A percentile compares a stretch with the other conserved stretches of the same genome.
These are phyloP conservation scores for Mycena venus DNA, from an alignment of 768 basidiomycete species.

Conservation along the genomic window DNA sequence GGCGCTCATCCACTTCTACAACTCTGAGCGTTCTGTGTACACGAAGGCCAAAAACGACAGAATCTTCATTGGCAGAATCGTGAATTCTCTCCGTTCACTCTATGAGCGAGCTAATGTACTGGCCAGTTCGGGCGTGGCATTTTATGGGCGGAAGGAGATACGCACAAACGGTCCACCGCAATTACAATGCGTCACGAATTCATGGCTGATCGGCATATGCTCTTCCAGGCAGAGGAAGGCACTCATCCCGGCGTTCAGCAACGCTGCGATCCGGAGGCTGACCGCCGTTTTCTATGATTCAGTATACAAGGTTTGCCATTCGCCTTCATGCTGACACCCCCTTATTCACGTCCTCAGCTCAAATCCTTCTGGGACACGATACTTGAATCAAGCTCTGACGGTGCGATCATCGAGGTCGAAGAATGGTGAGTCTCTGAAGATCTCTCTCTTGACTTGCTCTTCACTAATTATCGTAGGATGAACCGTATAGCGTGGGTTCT, in stretches of 20 bases:
- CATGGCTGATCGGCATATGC: not conserved
- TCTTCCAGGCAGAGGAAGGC: constrained; percentile 51
- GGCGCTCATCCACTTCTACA: constrained; percentile 40
- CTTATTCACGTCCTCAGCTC: not conserved
- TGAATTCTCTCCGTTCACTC: not conserved
- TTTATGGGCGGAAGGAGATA: constrained; percentile 36
- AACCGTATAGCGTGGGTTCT: constrained; percentile 53
- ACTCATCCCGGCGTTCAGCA: constrained; percentile 57
- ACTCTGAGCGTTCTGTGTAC: constrained; percentile 22
- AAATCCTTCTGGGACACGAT: constrained; percentile 27
- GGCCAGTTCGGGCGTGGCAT: constrained; percentile 29
- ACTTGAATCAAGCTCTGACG: constrained; percentile 15
- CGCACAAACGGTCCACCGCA: constrained; percentile 34
- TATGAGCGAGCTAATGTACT: not conserved
- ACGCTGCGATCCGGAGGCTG: constrained; percentile 52
- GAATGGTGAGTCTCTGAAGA: constrained; percentile 38
- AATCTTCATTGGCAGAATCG: constrained; percentile 1
- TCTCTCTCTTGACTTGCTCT: not conserved
- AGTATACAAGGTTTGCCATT: constrained; percentile 52
- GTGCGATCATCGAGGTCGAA: constrained; percentile 49
- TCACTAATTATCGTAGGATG: constrained; percentile 45
- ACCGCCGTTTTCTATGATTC: constrained; percentile 56
- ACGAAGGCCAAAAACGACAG: constrained; percentile 27
- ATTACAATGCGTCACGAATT: not conserved
- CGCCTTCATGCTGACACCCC: too few species aligned